A percentile compares a stretch with the other conserved stretches of the same genome.
Conservation (phyloP, 2,329 filamentous ascomycete species). For the Colletotrichum tabaci region DNA sequence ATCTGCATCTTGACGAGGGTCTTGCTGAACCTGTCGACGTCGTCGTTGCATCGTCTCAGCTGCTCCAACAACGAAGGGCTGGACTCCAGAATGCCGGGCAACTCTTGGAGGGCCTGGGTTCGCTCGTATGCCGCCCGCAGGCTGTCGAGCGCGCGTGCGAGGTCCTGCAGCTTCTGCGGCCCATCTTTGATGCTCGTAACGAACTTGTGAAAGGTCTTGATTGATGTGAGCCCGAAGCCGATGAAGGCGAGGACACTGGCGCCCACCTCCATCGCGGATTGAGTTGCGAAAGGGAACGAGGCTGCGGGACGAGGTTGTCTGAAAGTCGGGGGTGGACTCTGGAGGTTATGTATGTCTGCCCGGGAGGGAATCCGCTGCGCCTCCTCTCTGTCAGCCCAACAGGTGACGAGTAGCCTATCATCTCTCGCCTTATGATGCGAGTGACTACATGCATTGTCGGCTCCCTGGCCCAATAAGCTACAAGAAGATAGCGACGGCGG, state of each 20-base stretch:
- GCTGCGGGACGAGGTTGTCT: not conserved
- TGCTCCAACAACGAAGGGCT: not conserved
- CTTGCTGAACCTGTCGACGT: not conserved
- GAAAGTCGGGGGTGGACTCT: not conserved
- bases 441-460: not conserved
- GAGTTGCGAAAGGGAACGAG: not conserved
- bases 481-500: not conserved
- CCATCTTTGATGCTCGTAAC: slow-evolving; percentile 8
- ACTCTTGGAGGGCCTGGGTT: not conserved
- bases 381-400: slow-evolving; percentile 8
- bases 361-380: not conserved
- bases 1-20: slow-evolving; percentile 1
- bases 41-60: not conserved
- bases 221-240: slow-evolving; percentile 9
- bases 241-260: slow-evolving; percentile 3
- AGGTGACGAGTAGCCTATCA: not conserved
- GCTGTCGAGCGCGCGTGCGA: not conserved
- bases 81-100: not conserved
- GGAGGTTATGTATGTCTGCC: not conserved
- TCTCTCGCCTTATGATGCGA: not conserved
- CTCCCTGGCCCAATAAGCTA: not conserved
- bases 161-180: not conserved
- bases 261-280: not conserved
- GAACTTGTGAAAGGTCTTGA: slow-evolving; percentile 14
- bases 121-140: slow-evolving; percentile 7